Evolutionary conservation across 805 yeast genomes (phyloP).

Genomic region (Candida glaebosa): DNA sequence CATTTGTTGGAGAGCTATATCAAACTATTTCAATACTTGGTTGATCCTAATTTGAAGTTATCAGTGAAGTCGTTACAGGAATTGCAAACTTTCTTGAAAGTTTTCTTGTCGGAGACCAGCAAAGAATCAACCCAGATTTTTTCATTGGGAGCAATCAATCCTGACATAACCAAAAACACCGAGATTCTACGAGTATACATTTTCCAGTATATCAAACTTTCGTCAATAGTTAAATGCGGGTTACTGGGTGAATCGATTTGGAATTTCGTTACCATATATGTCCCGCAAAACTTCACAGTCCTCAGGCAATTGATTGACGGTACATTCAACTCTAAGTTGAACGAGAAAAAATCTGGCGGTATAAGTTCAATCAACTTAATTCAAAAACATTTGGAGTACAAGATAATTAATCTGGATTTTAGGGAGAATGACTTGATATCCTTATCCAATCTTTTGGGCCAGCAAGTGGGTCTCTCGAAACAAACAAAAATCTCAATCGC

Average conservation of each 20-base stretch:
- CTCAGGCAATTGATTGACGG: conserved; percentile 59
- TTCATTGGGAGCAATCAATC: conserved; percentile 69
- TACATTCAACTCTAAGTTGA: conserved; percentile 42
- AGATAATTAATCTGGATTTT: conserved; percentile 48
- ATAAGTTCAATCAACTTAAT: conserved; percentile 42
- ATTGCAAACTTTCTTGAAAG: conserved; percentile 51
- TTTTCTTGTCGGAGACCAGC: conserved; percentile 58
- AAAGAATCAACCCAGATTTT: conserved; percentile 59
- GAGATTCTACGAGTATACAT: conserved; percentile 45
- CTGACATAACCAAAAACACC: conserved; percentile 58
- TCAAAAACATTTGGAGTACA: conserved; percentile 50
- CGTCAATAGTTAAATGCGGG: conserved; percentile 55
- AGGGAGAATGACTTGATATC: conserved; percentile 42
- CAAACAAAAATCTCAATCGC: conserved; percentile 20
- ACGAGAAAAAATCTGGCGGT: conserved; percentile 48
- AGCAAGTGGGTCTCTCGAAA: conserved; percentile 23
- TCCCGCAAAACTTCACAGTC: conserved; percentile 34
- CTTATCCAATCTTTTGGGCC: conserved; percentile 47
- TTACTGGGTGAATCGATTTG: conserved; percentile 61
- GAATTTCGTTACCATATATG: conserved; percentile 60
- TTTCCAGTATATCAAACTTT: conserved; percentile 46
- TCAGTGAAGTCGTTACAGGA: conserved; percentile 58
- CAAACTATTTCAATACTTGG: conserved; percentile 45
- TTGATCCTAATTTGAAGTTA: conserved; percentile 34
- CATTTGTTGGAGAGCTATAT: conserved; percentile 67